These are phyloP conservation scores for Phytophthora aleatoria DNA, from an alignment of 352 stramenopile species.

Conservation along the genomic window DNA sequence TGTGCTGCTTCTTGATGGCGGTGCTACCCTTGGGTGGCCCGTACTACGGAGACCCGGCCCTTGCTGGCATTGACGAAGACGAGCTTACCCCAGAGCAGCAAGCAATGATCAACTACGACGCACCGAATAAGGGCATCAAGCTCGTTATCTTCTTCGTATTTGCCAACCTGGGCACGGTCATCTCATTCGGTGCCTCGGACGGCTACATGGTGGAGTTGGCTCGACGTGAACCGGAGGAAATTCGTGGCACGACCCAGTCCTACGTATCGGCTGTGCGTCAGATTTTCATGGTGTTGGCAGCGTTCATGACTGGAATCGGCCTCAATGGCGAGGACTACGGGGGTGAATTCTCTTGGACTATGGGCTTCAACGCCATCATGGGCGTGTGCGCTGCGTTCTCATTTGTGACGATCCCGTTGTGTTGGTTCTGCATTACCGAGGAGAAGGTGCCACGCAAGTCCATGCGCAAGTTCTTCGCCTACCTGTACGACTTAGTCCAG, in stretches of 20 bases:
- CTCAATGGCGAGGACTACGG: constrained; percentile 57
- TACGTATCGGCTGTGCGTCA: constrained; percentile 42
- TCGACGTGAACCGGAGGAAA: constrained; percentile 49
- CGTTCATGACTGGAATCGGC: constrained; percentile 50
- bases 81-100: constrained; percentile 42
- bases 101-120: constrained; percentile 46
- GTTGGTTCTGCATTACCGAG: constrained; percentile 54
- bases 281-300: constrained; percentile 40
- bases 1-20: constrained; percentile 51
- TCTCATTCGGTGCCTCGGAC: constrained; percentile 73
- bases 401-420: constrained; percentile 43
- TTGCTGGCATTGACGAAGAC: constrained; percentile 30
- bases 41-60: constrained; percentile 43
- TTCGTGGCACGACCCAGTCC: constrained; percentile 52
- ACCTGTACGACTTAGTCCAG: constrained; percentile 50
- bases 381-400: constrained; percentile 43
- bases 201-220: constrained; percentile 65
- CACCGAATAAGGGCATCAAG: constrained; percentile 44
- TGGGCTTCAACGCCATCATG: constrained; percentile 66
- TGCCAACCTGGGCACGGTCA: constrained; percentile 76
- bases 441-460: constrained; percentile 37
- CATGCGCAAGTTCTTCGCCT: constrained; percentile 40
- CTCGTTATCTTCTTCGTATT: constrained; percentile 72
- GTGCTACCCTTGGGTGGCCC: constrained; percentile 50
- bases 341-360: constrained; percentile 51